Evolutionary conservation across 805 yeast species (phyloP).

Genomic region (Dipodascus geniculatus): DNA sequence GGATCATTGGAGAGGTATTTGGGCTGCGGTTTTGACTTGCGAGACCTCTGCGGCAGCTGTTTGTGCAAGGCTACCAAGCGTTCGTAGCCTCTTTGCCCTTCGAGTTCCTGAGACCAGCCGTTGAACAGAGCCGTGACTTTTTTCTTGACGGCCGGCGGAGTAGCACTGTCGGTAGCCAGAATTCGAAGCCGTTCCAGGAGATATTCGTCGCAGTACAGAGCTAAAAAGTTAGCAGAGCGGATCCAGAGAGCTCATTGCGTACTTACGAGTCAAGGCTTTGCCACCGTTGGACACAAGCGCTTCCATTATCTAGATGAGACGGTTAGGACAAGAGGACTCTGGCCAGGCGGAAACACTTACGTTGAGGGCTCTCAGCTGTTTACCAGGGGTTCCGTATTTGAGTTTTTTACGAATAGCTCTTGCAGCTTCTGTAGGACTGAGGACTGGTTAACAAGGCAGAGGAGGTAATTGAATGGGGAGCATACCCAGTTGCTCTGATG

Average conservation of each 20-base stretch:
- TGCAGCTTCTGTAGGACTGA: conserved; percentile 66
- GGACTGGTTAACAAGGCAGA: background rate
- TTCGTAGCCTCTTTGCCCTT: conserved; percentile 36
- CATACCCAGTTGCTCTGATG: conserved; percentile 27
- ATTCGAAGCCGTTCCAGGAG: conserved; percentile 50
- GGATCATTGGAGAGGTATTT: conserved; percentile 15
- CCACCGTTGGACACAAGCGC: conserved; percentile 48
- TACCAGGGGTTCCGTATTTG: conserved; percentile 63
- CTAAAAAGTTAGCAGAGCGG: conserved; percentile 5
- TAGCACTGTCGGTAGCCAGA: conserved; percentile 33
- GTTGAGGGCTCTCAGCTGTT: conserved; percentile 60
- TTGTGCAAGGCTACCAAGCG: conserved; percentile 38
- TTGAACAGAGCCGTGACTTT: conserved; percentile 40
- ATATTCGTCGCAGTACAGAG: conserved; percentile 55
- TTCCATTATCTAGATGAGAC: conserved; percentile 34
- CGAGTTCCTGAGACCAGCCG: conserved; percentile 57
- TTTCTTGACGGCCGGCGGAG: conserved; percentile 34
- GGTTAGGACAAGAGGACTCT: background rate
- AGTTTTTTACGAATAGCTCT: conserved; percentile 79
- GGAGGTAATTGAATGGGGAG: background rate
- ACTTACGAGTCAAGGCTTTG: conserved; percentile 18
- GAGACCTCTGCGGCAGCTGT: conserved; percentile 29
- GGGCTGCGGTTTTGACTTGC: conserved; percentile 17
- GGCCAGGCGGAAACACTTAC: conserved; percentile 11
- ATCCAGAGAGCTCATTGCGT: background rate